Base-by-base conservation (phyloP, 805 yeast species). In the Yarrowia sp. region DNA sequence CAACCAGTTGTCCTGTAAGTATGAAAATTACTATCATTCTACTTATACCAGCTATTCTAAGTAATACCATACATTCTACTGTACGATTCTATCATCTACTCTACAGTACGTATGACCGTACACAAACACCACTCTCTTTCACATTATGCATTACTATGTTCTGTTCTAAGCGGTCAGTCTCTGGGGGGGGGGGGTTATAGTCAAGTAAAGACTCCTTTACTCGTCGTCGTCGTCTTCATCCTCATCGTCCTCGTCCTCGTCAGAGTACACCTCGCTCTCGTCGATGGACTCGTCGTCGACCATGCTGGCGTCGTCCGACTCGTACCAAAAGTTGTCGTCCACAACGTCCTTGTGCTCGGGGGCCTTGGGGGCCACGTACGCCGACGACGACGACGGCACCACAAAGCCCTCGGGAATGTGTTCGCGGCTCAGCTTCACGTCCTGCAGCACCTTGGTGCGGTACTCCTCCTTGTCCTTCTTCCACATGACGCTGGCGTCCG, bases 401-500 rank as follows among this genome's bases (percentile, higher is more conserved):
- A 80, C 80, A 70, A 90, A 92, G 56, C 89, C 97, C 44, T 80
- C 83, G 24, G 98, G 98, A 51, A 92, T 90, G 73, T 90, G 94
- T 63, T 82, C 82, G 71, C 87, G 88, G 39, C 96, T 87, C 68
- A 67, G 69, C 5, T 70, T 72, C 29, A 91, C 97, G 69, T 90
- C 96, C 69, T 85, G 83, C 65, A 82, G 80, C 5, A 91, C 96
- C 70, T 84, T 83, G 69, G 81, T 84, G 72, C 83, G 83, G 76
- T 90, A 93, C 47, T 82, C 85, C 24, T 85, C 90, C 27, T 86
- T 86, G 73, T 87, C 83, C 69, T 88, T 90, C 69, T 96, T 81
- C 82, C 90, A 91, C 68, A 88, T 89, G 44, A 91, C 90, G 18
- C 96, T 88, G 16, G 98, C 98, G 73, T 93, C 98, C 56, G 93